These are phyloP conservation scores for Stemphylium vesicarium DNA, from an alignment of 2,329 filamentous ascomycete genomes.

Conservation along the genomic window DNA sequence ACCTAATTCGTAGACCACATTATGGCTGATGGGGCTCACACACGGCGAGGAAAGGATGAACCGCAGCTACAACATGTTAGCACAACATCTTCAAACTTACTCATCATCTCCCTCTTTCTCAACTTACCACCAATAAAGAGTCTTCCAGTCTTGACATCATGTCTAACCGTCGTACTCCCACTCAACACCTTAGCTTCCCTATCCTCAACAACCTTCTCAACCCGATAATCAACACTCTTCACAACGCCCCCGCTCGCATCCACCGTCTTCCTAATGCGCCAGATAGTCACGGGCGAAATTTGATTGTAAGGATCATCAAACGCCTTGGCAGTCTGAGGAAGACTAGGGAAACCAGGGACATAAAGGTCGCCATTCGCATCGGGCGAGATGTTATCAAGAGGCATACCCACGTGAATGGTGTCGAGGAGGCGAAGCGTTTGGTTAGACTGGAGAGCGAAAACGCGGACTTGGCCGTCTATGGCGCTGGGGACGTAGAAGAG, in stretches of 20 bases:
- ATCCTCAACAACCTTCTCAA: slow-evolving; percentile 40
- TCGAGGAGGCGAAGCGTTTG: slow-evolving; percentile 29
- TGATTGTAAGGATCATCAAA: slow-evolving; percentile 24
- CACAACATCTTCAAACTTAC: not conserved
- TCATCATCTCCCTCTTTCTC: not conserved
- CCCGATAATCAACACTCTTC: slow-evolving; percentile 20
- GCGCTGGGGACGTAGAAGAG: slow-evolving; percentile 37
- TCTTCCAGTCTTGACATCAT: slow-evolving; percentile 35
- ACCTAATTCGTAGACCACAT: not conserved
- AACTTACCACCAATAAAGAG: slow-evolving; percentile 35
- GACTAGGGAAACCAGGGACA: slow-evolving; percentile 29
- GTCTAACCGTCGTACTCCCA: slow-evolving; percentile 32
- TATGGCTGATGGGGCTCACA: slow-evolving; percentile 10
- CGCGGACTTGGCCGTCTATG: slow-evolving; percentile 32
- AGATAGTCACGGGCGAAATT: slow-evolving; percentile 25
- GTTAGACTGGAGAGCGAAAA: slow-evolving; percentile 25
- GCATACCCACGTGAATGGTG: slow-evolving; percentile 32
- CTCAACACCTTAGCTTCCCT: slow-evolving; percentile 25
- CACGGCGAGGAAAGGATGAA: slow-evolving; percentile 16
- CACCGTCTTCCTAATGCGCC: slow-evolving; percentile 26
- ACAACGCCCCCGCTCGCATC: not conserved
- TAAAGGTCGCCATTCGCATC: slow-evolving; percentile 37
- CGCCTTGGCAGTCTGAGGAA: slow-evolving; percentile 12
- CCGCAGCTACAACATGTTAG: slow-evolving; percentile 4
- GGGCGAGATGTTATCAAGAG: slow-evolving; percentile 35